Evolutionary conservation across 1,284 basidiomycete genomes (phyloP), one percentile per base, ranked within the genome.

Genomic region (Moesziomyces sp.): DNA sequence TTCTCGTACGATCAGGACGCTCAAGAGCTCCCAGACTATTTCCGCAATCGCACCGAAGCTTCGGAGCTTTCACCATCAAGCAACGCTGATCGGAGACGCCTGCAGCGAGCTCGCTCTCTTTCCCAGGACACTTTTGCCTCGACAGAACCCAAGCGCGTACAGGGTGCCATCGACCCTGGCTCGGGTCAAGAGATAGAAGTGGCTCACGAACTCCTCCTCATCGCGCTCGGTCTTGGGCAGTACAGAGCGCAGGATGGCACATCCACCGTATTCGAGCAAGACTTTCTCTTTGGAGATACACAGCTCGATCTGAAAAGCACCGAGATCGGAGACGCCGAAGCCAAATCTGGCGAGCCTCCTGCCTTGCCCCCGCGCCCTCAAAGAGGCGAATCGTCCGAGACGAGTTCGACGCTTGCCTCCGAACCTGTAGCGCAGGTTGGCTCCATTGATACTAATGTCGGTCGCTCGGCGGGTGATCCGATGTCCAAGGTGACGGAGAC

Each of bases 221-320:
- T 81, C 11, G 78, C 80, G 1, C 60, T 81, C 10, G 80, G 80
- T 0, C 55, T 81, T 3, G 80, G 80, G 6, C 78, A 79, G 52
- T 79, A 63, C 34, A 58, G 80, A 13, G 74, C 77, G 19, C 70
- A 76, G 54, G 77, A 81, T 45, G 78, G 76, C 4, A 40, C 53
- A 0, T 78, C 77, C 21, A 78, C 77, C 16, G 43, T 80, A 16
- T 80, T 77, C 42, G 79, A 81, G 58, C 72, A 75, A 26, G 79
- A 80, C 44, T 61, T 74, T 21, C 42, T 79, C 10, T 80, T 79
- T 38, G 79, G 74, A 24, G 70, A 72, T 26, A 69, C 70, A 3
- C 48, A 70, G 46, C 63, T 71, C 10, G 54, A 62, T n/a, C 49
- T 65, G 13, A 51, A 52, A 8, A 47, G 40, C 6, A 30, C 59